These are phyloP conservation scores for Ambrosia artemisiifolia DNA, from an alignment of 129 eudicot genomes.

Conservation along the genomic window DNA sequence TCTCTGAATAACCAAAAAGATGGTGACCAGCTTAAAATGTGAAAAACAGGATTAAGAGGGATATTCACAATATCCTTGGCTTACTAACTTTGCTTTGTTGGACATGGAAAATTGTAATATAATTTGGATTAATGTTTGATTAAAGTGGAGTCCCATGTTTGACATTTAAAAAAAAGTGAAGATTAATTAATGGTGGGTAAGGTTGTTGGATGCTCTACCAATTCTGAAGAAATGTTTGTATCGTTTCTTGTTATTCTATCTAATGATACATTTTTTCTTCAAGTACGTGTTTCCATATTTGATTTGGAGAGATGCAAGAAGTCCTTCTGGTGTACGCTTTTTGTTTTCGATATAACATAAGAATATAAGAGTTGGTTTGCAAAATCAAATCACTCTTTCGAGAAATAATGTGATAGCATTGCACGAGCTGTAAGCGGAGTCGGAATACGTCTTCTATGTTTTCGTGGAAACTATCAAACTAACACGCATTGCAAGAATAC, in stretches of 20 bases:
- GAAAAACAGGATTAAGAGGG: background rate
- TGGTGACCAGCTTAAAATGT: conserved; percentile 24
- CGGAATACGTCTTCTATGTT: no score
- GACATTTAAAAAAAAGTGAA: conserved; percentile 24
- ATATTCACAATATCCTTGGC: background rate
- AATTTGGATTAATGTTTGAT: background rate
- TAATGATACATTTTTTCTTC: conserved; percentile 7
- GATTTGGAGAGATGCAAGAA: no score
- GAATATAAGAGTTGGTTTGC: no score
- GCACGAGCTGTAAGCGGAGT: no score
- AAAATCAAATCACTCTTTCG: no score
- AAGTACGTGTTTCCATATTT: conserved; percentile 3
- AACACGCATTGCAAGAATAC: no score
- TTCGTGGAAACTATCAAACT: no score
- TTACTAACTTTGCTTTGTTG: background rate
- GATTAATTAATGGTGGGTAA: conserved; percentile 43
- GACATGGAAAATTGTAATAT: conserved; percentile 12
- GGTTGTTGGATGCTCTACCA: conserved; percentile 65
- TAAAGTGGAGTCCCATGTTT: background rate
- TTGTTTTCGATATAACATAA: no score
- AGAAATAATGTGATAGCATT: no score
- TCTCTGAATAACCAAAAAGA: background rate
- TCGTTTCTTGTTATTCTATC: conserved; percentile 29
- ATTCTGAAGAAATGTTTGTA: conserved; percentile 37
- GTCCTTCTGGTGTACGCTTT: no score